Evolutionary conservation across 768 basidiomycete species (phyloP).

Genomic region (Auricularia auricula-judae): DNA sequence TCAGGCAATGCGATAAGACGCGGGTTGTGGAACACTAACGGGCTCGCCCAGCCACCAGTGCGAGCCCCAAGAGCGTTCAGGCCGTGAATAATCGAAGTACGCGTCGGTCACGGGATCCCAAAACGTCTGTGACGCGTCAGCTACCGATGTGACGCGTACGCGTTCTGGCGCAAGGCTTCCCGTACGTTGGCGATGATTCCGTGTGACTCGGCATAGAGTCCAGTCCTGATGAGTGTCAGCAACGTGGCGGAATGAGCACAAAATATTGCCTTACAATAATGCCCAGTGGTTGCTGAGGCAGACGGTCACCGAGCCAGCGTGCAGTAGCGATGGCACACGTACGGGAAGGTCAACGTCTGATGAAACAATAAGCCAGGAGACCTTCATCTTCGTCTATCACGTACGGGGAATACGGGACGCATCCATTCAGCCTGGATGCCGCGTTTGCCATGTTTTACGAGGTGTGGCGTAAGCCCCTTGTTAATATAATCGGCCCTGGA

Average conservation of each 20-base stretch:
- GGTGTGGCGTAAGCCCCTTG: conserved; percentile 72
- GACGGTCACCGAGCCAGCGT: background rate
- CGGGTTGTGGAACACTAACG: conserved; percentile 31
- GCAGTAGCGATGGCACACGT: conserved; percentile 22
- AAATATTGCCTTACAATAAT: conserved; percentile 43
- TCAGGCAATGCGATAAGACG: background rate
- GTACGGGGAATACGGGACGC: conserved; percentile 77
- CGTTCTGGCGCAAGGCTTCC: conserved; percentile 11
- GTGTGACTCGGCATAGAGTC: conserved; percentile 80
- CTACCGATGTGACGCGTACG: background rate
- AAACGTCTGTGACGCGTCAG: conserved; percentile 50
- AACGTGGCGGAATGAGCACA: conserved; percentile 4
- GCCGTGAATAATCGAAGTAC: conserved; percentile 64
- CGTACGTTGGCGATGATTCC: conserved; percentile 81
- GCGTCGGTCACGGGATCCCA: conserved; percentile 58
- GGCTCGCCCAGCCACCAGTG: conserved; percentile 88
- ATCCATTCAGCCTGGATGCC: conserved; percentile 84
- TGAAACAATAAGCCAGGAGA: background rate
- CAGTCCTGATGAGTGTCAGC: conserved; percentile 47
- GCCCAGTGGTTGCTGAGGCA: conserved; percentile 77
- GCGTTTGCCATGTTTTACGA: conserved; percentile 67
- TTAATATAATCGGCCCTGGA: conserved; percentile 78
- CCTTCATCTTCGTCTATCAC: conserved; percentile 12
- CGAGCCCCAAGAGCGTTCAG: conserved; percentile 50
- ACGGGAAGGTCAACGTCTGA: conserved; percentile 86